Evolutionary conservation across 192 early-diverging fungal genomes (phyloP).

Genomic region (Jimgerdemannia flammicorona): DNA sequence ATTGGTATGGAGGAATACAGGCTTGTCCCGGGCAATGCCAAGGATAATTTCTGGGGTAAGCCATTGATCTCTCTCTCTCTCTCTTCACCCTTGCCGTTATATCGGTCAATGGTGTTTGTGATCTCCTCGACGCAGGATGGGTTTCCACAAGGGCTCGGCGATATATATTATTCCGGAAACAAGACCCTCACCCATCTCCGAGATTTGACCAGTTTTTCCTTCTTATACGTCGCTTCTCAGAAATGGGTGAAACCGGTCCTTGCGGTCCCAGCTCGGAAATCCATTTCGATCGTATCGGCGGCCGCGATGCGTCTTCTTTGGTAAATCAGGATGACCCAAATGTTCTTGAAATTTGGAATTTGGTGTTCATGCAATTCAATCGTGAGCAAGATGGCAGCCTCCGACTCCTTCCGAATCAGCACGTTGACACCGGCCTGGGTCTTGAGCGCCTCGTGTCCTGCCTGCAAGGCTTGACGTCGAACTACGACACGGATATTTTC

Average conservation of each 20-base stretch:
- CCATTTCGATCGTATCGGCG: slow-evolving; percentile 96
- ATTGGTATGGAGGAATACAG: slow-evolving; percentile 80
- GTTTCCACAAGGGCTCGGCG: neutral
- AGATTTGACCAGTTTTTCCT: no score
- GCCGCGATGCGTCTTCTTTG: slow-evolving; percentile 79
- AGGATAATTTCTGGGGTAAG: slow-evolving; percentile 98
- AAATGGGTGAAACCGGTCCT: slow-evolving; percentile 97
- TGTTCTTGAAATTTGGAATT: slow-evolving; percentile 98
- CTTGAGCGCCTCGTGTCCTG: slow-evolving; percentile 93
- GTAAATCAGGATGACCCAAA: slow-evolving; percentile 98
- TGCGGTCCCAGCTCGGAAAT: slow-evolving; percentile 98
- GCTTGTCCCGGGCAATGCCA: slow-evolving; percentile 81
- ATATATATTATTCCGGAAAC: neutral
- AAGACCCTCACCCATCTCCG: no score
- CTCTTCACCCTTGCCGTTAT: slow-evolving; percentile 6
- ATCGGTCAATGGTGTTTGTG: slow-evolving; percentile 1
- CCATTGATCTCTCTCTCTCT: slow-evolving; percentile 7
- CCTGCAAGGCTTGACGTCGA: slow-evolving; percentile 90
- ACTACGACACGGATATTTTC: slow-evolving; percentile 98
- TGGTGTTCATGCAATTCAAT: slow-evolving; percentile 99
- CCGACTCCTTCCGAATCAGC: slow-evolving; percentile 88
- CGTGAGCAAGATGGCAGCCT: slow-evolving; percentile 87
- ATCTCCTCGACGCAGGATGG: neutral
- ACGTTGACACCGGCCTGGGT: slow-evolving; percentile 98
- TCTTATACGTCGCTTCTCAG: slow-evolving; percentile 23